These are phyloP conservation scores for Curvularia sp. DNA, from an alignment of 2,329 filamentous ascomycete genomes.

Conservation along the genomic window DNA sequence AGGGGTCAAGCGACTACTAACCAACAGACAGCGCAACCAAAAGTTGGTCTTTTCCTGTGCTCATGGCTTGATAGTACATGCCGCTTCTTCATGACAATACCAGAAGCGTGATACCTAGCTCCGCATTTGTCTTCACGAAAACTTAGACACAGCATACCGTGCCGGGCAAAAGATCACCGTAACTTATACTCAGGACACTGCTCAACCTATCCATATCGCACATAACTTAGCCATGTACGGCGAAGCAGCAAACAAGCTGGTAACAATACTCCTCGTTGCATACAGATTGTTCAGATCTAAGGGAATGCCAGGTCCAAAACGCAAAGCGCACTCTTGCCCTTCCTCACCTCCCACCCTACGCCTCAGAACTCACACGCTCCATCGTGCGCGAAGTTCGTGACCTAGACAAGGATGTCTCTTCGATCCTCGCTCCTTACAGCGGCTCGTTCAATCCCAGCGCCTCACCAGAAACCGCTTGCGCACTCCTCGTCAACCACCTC, in stretches of 20 bases:
- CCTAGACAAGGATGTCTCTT: slow-evolving; percentile 82
- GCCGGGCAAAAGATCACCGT: background rate
- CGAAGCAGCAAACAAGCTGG: slow-evolving; percentile 84
- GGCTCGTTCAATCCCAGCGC: slow-evolving; percentile 84
- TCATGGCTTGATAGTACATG: too few species aligned
- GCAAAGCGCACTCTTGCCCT: slow-evolving; percentile 93
- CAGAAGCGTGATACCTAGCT: background rate
- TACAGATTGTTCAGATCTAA: background rate
- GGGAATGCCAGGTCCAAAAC: slow-evolving; percentile 75
- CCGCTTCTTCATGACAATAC: background rate
- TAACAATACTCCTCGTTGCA: slow-evolving; percentile 50
- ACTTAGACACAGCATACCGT: background rate
- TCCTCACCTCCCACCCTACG: slow-evolving; percentile 85
- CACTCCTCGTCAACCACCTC: slow-evolving; percentile 89
- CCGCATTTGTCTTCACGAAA: background rate
- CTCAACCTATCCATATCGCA: background rate
- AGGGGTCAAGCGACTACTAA: slow-evolving; percentile 19
- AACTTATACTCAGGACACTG: background rate
- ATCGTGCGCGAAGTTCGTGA: slow-evolving; percentile 93
- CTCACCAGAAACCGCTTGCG: slow-evolving; percentile 84
- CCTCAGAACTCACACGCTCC: slow-evolving; percentile 86
- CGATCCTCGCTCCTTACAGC: slow-evolving; percentile 81
- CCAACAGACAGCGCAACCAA: background rate
- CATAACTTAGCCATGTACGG: slow-evolving; percentile 72
- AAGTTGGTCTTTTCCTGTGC: background rate